These are phyloP conservation scores for Biscogniauxia mediterranea DNA, from an alignment of 2,329 filamentous ascomycete species.

Conservation along the genomic window DNA sequence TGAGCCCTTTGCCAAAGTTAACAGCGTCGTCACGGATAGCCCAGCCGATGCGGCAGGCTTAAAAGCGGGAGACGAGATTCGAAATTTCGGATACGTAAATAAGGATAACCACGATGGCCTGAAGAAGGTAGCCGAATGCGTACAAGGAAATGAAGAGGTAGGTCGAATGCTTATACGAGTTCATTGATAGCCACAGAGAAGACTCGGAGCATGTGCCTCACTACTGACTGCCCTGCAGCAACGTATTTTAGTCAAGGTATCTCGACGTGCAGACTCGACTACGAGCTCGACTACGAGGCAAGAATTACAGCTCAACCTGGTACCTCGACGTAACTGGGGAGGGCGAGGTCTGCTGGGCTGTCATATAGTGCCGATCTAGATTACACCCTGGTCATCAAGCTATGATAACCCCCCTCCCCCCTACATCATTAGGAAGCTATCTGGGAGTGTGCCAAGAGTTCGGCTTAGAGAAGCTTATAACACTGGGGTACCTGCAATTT, in stretches of 20 bases:
- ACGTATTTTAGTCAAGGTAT: conserved; percentile 67
- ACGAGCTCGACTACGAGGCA: conserved; percentile 41
- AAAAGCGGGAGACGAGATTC: conserved; percentile 75
- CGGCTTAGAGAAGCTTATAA: background rate
- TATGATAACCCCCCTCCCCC: background rate
- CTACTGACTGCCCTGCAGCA: conserved; percentile 47
- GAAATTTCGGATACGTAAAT: conserved; percentile 82
- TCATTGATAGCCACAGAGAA: no score
- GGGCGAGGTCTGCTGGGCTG: conserved; percentile 87
- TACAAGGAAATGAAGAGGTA: conserved; percentile 87
- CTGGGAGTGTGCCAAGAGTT: background rate
- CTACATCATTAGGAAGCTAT: background rate
- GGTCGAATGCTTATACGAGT: conserved; percentile 37
- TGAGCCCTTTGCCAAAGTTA: conserved; percentile 81
- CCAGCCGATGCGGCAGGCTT: conserved; percentile 83
- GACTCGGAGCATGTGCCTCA: background rate
- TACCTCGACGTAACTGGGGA: conserved; percentile 80
- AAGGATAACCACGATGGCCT: conserved; percentile 83
- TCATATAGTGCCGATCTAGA: conserved; percentile 76
- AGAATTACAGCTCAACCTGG: conserved; percentile 70
- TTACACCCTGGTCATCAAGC: background rate
- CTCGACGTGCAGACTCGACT: conserved; percentile 44
- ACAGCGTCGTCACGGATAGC: conserved; percentile 73
- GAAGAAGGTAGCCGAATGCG: conserved; percentile 81
- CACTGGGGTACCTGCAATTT: background rate